A percentile compares a stretch with the other conserved stretches of the same genome.
phyloP scores from a whole-genome alignment of 2,329 filamentous ascomycete species.

The Penicillium brasilianum region DNA sequence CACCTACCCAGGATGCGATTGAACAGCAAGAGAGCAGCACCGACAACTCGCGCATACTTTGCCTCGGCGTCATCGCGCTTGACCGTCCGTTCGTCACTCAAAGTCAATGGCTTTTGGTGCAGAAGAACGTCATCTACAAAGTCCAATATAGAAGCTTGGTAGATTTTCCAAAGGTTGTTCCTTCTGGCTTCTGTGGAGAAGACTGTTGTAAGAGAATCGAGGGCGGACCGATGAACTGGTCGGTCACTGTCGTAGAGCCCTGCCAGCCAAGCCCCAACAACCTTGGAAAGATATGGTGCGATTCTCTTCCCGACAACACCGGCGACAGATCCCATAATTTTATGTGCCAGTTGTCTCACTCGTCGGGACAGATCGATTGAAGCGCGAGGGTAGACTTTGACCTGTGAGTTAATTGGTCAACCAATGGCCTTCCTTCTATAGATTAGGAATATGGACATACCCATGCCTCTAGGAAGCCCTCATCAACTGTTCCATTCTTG shows the following conservation, averaged over 20 bases:
- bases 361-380: constrained; percentile 88
- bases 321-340: constrained; percentile 68
- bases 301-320: constrained; percentile 75
- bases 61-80: constrained; percentile 82
- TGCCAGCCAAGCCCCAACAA: constrained; percentile 88
- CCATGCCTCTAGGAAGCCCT: constrained; percentile 86
- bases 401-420: constrained; percentile 55
- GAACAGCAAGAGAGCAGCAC: constrained; percentile 61
- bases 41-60: constrained; percentile 82
- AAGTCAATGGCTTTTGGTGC: constrained; percentile 76
- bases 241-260: constrained; percentile 87
- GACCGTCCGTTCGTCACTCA: constrained; percentile 88
- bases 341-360: constrained; percentile 85
- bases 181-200: constrained; percentile 82
- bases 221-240: constrained; percentile 74
- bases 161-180: constrained; percentile 76
- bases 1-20: constrained; percentile 57
- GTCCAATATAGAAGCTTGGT: constrained; percentile 78
- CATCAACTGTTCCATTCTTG: constrained; percentile 69
- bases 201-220: constrained; percentile 74
- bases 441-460: constrained; percentile 56
- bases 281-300: constrained; percentile 74
- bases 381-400: constrained; percentile 82
- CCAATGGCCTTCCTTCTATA: constrained; percentile 14
- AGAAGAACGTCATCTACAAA: constrained; percentile 79